Base-by-base conservation (phyloP, 306 rosid genomes). In the Rosa lucieae region DNA sequence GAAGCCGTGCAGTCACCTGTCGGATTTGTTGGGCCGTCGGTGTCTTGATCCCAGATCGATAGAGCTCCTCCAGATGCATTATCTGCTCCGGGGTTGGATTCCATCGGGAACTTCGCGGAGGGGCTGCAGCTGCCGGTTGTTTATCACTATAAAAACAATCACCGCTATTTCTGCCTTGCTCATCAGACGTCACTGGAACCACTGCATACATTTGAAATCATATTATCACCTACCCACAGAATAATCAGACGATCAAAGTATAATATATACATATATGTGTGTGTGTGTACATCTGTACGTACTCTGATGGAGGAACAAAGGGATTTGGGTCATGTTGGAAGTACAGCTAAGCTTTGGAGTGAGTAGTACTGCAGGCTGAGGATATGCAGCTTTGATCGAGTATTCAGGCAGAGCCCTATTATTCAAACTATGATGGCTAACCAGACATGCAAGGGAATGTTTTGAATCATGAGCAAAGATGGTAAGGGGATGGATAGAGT, bases 21-120 rank as follows among this genome's bases (percentile, higher is more conserved):
- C 86, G 91, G 79, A 92, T 92, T 80, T 90, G 91, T 68, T 84
- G 89, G 2, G 94, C 89, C 15, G 89, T 85, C 2, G 93, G 97
- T 11, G 97, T 90, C 76, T 88, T 83, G 1, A 85, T 85, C 0
- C 97, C 97, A n/a, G 66, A 79, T 46, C 84, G 88, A 49, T 87
- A 92, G 75, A 92, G 44, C 58, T 92, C 90, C 78, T 92, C 89
- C 29, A 92, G 88, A 12, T 76, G 76, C 37, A 90, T 46, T 29
- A 92, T 20, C 79, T 92, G 97, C 65, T 88, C 86, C 66, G 94
- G 85, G 9, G 94, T 90, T 77, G 97, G 94, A 78, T 75, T 88
- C 94, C 97, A 92, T 75, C 97, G 86, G 35, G 89, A 68, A 42
- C 84, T 89, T 75, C 75, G 82, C 51, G 82, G 65, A 0, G 85